phyloP scores from a whole-genome alignment of 78 protist species.

The Blattamonas nauphoetae region DNA sequence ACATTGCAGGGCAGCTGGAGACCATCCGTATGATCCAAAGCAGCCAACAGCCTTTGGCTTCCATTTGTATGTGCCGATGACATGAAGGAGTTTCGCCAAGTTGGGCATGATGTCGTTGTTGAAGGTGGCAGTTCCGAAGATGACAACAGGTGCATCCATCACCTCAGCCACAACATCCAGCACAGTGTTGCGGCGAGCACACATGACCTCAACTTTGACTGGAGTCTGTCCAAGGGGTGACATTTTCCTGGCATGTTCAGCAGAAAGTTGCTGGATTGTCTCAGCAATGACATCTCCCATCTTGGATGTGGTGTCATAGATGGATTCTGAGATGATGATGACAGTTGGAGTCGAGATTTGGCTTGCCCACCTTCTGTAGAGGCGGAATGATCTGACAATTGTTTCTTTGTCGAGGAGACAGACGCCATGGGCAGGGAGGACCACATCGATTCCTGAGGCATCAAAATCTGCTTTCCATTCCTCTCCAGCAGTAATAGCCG shows the following conservation, averaged over 20 bases:
- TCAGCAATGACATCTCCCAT: background rate
- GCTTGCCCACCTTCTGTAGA: background rate
- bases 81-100: background rate
- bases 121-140: background rate
- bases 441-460: background rate
- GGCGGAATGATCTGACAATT: background rate
- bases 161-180: background rate
- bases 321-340: background rate
- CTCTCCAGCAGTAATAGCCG: background rate
- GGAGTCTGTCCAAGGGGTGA: background rate
- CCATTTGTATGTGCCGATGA: background rate
- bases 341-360: background rate
- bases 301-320: background rate
- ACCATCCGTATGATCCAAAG: constrained; percentile 3
- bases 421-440: constrained; percentile 10
- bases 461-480: background rate
- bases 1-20: background rate
- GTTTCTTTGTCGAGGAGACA: background rate
- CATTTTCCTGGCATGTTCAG: background rate
- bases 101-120: background rate
- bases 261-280: background rate
- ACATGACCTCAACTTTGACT: background rate
- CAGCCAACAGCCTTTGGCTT: background rate
- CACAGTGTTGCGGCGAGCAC: background rate
- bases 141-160: background rate